These are phyloP conservation scores for Panellus pusillus DNA, from an alignment of 768 basidiomycete species.

Conservation along the genomic window DNA sequence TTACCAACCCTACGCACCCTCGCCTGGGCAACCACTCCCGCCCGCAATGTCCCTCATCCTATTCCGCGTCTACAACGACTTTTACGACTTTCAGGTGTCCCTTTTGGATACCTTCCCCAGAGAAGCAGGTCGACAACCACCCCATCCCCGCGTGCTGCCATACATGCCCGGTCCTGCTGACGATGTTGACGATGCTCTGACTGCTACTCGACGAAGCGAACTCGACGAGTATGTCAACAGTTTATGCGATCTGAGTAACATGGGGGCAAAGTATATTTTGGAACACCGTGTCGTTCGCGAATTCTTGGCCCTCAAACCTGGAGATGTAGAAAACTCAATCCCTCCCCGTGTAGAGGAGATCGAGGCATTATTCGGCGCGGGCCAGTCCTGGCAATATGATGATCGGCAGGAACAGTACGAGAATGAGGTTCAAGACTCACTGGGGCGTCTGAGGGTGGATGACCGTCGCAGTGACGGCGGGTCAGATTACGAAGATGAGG, in stretches of 20 bases:
- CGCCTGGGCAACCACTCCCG: slow-evolving; percentile 55
- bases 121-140: slow-evolving; percentile 81
- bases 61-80: slow-evolving; percentile 96
- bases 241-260: slow-evolving; percentile 68
- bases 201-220: slow-evolving; percentile 76
- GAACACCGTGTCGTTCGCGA: slow-evolving; percentile 77
- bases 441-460: slow-evolving; percentile 50
- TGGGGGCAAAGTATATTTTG: slow-evolving; percentile 75
- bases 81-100: slow-evolving; percentile 94
- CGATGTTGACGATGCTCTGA: slow-evolving; percentile 80
- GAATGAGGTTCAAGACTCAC: slow-evolving; percentile 47
- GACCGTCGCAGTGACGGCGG: slow-evolving; percentile 49
- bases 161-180: slow-evolving; percentile 96
- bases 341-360: slow-evolving; percentile 62
- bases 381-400: slow-evolving; percentile 37
- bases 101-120: slow-evolving; percentile 85
- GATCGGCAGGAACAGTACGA: slow-evolving; percentile 38
- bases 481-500: slow-evolving; percentile 68
- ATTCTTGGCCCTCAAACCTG: slow-evolving; percentile 84
- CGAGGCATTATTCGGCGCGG: slow-evolving; percentile 47
- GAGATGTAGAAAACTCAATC: slow-evolving; percentile 74
- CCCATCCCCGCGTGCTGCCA: slow-evolving; percentile 76
- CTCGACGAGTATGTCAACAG: slow-evolving; percentile 86
- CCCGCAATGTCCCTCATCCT: slow-evolving; percentile 78
- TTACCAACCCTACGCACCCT: slow-evolving; percentile 78